Conservation (phyloP, 192 early-diverging fungal species). For the Mortierella alpina region DNA sequence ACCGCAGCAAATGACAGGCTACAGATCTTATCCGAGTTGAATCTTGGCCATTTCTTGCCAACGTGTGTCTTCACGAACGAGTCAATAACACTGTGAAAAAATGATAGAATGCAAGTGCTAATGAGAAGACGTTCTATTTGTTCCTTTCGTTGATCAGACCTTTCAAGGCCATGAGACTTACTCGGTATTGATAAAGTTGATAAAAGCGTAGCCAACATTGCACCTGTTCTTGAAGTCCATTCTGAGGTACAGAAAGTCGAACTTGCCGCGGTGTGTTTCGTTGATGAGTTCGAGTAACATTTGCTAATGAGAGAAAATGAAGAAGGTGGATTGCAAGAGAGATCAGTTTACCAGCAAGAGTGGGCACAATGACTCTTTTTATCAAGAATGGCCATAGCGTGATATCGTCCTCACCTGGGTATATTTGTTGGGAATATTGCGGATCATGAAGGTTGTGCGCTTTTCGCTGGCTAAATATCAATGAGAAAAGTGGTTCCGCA, state of each 20-base stretch:
- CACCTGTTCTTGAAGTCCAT: conserved; percentile 93
- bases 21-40: conserved; percentile 85
- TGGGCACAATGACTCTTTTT: background rate
- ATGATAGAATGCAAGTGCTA: background rate
- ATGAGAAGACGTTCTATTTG: background rate
- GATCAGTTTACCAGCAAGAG: background rate
- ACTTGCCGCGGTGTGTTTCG: conserved; percentile 71
- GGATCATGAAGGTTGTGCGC: conserved; percentile 87
- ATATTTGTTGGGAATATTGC: conserved; percentile 91
- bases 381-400: background rate
- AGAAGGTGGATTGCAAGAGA: background rate
- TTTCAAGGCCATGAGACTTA: conserved; percentile 28
- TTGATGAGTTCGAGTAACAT: conserved; percentile 83
- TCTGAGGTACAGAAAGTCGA: conserved; percentile 85
- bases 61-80: conserved; percentile 74
- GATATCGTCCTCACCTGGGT: conserved; percentile 65
- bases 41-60: conserved; percentile 82
- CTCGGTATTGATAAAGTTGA: conserved; percentile 75
- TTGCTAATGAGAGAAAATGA: conserved; percentile 53
- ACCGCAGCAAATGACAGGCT: conserved; percentile 83
- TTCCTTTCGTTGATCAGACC: background rate
- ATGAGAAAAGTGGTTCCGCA: background rate
- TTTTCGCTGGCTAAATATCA: conserved; percentile 61
- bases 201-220: conserved; percentile 86
- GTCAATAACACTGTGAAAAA: conserved; percentile 62